Evolutionary conservation across 1,139 yeast species (phyloP).

Genomic region (Hansenula sp.): DNA sequence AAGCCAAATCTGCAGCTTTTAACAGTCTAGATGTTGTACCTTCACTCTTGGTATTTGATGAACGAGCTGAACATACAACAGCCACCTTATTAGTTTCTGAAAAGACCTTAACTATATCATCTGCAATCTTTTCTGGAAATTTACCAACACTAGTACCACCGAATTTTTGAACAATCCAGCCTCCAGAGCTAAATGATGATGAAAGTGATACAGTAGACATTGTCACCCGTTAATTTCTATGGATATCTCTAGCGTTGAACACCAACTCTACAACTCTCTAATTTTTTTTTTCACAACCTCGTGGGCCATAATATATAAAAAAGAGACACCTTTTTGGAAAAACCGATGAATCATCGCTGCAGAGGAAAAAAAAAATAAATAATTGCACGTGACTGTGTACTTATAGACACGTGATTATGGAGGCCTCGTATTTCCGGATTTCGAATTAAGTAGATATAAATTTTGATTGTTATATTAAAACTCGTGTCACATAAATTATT

Average conservation of each 20-base stretch:
- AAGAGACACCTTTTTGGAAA: too few species aligned
- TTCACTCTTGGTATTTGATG: slow-evolving; percentile 84
- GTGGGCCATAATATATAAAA: too few species aligned
- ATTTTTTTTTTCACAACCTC: too few species aligned
- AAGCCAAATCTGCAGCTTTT: slow-evolving; percentile 74
- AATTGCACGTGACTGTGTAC: not conserved
- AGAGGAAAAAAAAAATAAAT: not conserved
- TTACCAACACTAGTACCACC: slow-evolving; percentile 99
- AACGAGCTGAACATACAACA: slow-evolving; percentile 93
- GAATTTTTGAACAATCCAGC: slow-evolving; percentile 89
- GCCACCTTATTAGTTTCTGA: slow-evolving; percentile 68
- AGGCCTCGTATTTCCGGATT: too few species aligned
- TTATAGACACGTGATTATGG: not conserved
- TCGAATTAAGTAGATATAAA: too few species aligned
- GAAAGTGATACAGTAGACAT: slow-evolving; percentile 22
- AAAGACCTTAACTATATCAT: slow-evolving; percentile 72
- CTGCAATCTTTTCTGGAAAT: slow-evolving; percentile 79
- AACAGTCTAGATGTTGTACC: slow-evolving; percentile 90
- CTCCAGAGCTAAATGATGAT: slow-evolving; percentile 16
- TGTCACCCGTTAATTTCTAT: too few species aligned
- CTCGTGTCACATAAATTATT: too few species aligned
- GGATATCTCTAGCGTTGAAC: too few species aligned
- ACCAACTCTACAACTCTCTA: too few species aligned
- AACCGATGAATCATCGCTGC: not conserved
- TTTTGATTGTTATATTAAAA: too few species aligned